phyloP scores from a whole-genome alignment of 2,329 filamentous ascomycete species.

The Colletotrichum sp. region DNA sequence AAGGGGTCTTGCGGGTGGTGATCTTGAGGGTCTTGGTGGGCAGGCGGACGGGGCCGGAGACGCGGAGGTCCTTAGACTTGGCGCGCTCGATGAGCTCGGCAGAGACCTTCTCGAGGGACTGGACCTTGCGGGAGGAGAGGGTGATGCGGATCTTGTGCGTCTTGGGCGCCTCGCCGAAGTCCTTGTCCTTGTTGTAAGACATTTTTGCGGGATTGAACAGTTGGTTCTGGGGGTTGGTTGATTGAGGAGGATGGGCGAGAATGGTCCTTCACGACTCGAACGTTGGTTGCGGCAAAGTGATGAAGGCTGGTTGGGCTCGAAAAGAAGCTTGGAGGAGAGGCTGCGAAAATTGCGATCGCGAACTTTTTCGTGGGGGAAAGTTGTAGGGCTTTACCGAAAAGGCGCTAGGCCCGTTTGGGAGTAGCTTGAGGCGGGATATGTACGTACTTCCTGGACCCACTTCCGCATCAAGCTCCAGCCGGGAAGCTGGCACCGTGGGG shows the following conservation, averaged over 20 bases:
- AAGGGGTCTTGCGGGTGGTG: constrained; percentile 98
- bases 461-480: constrained; percentile 1
- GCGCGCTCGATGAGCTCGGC: constrained; percentile 97
- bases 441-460: neutral
- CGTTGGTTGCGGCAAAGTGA: constrained; percentile 81
- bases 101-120: constrained; percentile 97
- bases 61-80: constrained; percentile 96
- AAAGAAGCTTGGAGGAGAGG: constrained; percentile 8
- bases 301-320: constrained; percentile 55
- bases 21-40: constrained; percentile 97
- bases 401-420: accelerated
- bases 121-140: constrained; percentile 85
- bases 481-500: neutral
- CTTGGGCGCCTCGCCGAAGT: constrained; percentile 90
- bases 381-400: constrained; percentile 22
- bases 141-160: constrained; percentile 95
- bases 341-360: constrained; percentile 9
- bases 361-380: constrained; percentile 24
- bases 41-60: constrained; percentile 90
- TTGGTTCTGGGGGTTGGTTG: neutral
- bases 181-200: constrained; percentile 98
- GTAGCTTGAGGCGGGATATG: neutral
- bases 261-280: constrained; percentile 84
- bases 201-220: constrained; percentile 50
- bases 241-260: constrained; percentile 9